Percentiles rank a stretch among this genome's conserved stretches.
phyloP scores from a whole-genome alignment of 192 early-diverging fungal species.

The Entomortierella beljakovae region DNA sequence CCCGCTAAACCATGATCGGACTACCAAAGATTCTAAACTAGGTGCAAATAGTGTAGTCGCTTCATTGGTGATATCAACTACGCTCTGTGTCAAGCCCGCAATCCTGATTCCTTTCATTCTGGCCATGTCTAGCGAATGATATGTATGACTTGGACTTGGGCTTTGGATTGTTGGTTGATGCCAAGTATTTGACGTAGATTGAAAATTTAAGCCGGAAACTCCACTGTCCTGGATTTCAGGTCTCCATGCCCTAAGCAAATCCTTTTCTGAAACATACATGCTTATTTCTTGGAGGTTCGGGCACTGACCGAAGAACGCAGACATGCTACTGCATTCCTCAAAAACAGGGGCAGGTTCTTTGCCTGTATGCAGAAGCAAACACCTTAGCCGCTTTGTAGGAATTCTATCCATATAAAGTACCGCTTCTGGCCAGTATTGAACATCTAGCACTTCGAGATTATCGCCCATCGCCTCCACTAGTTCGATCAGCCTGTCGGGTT shows the following conservation, averaged over 20 bases:
- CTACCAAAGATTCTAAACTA: constrained; percentile 11
- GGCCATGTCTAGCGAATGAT: not conserved
- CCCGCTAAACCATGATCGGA: constrained; percentile 45
- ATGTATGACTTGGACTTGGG: not conserved
- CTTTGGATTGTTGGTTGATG: not conserved
- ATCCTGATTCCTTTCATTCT: constrained; percentile 23
- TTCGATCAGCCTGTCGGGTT: constrained; percentile 19
- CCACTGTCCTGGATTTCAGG: not conserved
- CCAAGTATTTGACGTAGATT: not conserved
- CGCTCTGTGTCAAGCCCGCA: constrained; percentile 29
- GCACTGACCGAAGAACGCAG: constrained; percentile 20
- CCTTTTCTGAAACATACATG: constrained; percentile 18
- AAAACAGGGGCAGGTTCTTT: constrained; percentile 31
- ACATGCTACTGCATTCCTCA: constrained; percentile 3
- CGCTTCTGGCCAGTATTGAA: constrained; percentile 35
- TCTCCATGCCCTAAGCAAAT: constrained; percentile 30
- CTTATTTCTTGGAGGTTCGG: constrained; percentile 20
- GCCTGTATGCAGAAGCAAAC: constrained; percentile 13
- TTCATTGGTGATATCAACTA: constrained; percentile 29
- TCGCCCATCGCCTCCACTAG: constrained; percentile 51
- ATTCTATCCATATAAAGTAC: constrained; percentile 40
- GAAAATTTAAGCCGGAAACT: not conserved
- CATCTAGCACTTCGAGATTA: constrained; percentile 31
- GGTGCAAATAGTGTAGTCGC: constrained; percentile 28
- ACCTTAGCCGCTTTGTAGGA: constrained; percentile 15